Evolutionary conservation across 179 eudicot genomes (phyloP).

Genomic region (Heliamphora pulchella): DNA sequence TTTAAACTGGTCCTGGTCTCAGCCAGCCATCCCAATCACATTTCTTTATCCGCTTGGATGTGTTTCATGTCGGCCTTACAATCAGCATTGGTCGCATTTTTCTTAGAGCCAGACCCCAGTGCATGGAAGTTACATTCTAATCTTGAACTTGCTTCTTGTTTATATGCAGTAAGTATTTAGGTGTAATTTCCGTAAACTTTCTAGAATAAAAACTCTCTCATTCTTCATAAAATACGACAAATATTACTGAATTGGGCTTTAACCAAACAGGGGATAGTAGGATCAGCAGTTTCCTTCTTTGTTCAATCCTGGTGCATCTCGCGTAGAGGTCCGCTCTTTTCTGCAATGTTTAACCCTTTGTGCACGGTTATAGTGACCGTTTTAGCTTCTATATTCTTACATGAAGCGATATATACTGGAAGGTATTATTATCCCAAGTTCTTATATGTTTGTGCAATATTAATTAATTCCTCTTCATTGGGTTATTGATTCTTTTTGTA

Average conservation of each 20-base stretch:
- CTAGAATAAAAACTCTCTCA: too few relatives aligned
- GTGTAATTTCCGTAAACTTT: too few relatives aligned
- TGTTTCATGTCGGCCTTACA: slow-evolving; percentile 49
- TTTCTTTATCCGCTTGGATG: slow-evolving; percentile 54
- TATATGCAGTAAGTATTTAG: slow-evolving; percentile 31
- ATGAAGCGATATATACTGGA: slow-evolving; percentile 54
- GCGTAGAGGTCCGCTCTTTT: slow-evolving; percentile 54
- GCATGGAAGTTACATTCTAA: slow-evolving; percentile 43
- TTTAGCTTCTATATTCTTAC: slow-evolving; percentile 39
- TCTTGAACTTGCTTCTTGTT: slow-evolving; percentile 34
- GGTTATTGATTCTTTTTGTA: not conserved
- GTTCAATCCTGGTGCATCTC: slow-evolving; percentile 67
- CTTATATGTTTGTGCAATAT: too few relatives aligned
- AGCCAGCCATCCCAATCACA: slow-evolving; percentile 36
- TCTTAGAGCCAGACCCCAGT: slow-evolving; percentile 32
- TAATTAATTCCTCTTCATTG: not conserved
- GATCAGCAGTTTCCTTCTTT: slow-evolving; percentile 51
- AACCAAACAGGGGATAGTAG: slow-evolving; percentile 43
- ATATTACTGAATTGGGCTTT: not conserved
- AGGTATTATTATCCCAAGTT: slow-evolving; percentile 27
- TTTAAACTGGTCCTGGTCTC: slow-evolving; percentile 35
- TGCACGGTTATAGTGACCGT: slow-evolving; percentile 50
- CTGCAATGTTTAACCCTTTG: slow-evolving; percentile 68
- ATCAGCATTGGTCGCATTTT: slow-evolving; percentile 39
- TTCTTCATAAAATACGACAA: too few relatives aligned